Base-by-base conservation (phyloP, 2,329 filamentous ascomycete genomes). In the Pezicula rhizophila region DNA sequence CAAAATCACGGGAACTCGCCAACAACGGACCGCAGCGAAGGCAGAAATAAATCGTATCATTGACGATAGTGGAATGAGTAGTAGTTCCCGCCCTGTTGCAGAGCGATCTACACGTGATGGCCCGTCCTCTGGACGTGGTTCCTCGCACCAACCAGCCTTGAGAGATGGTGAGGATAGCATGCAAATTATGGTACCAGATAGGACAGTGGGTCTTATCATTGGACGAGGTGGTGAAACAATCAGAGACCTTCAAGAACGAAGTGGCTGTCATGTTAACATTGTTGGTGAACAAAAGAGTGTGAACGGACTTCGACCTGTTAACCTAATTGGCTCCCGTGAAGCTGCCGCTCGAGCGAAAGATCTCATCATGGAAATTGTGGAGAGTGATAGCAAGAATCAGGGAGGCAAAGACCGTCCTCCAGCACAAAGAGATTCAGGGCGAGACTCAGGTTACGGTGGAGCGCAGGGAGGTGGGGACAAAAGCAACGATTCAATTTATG, bases 211-310 rank as follows among this genome's bases (percentile, higher is more conserved):
- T 45, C 75, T 96, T 41, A 96, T 96, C 59, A 96, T 96, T 63
- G 90, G 90, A n/a, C 86, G 90, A 57, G 89, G 89, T 37, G 90
- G 90, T 51, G 90, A 96, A 70, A 96, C 90, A 1, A 96, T 96
- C 61, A 84, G 89, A 62, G 90, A 96, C 64, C 75, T 96, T 20
- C 91, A 96, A 69, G 90, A 96, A 66, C 79, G 88, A 53, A 93
- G 87, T 60, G 88, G 87, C n/a, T 96, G 90, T 66, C 91, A 96
- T 67, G 89, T 96, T 66, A 96, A 96, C 67, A 96, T 96, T 62
- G 88, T 95, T 37, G 87, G 87, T 60, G 90, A 96, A 70, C 89
- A 89, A 57, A 95, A 95, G 76, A 95, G 89, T 64, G 80, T 95
- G 57, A 95, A 95, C 63, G 90, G 90, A 40, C 75, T 95, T 53